A percentile compares a stretch with the other conserved stretches of the same genome.
Evolutionary conservation across 1,284 basidiomycete species (phyloP).

Genomic region (Kwoniella shivajii): DNA sequence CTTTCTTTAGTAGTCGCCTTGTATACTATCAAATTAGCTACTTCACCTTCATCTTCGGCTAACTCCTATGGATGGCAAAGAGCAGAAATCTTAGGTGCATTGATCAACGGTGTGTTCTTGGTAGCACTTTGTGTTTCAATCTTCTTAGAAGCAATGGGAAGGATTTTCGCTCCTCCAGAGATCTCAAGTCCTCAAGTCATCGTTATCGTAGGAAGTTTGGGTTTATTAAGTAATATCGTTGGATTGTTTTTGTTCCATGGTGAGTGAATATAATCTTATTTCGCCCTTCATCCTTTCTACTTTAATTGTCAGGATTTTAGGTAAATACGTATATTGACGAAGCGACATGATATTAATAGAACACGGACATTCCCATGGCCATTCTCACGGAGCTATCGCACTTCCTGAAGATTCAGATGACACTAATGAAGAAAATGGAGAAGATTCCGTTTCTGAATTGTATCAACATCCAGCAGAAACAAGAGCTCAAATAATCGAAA

Average conservation of each 20-base stretch:
- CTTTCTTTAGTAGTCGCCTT: constrained; percentile 92
- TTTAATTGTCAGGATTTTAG: too few species aligned
- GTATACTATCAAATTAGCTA: constrained; percentile 87
- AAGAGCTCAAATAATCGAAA: constrained; percentile 81
- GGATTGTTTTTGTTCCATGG: constrained; percentile 96
- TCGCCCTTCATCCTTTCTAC: background rate
- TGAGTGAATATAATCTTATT: constrained; percentile 51
- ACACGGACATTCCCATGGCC: constrained; percentile 67
- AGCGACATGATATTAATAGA: constrained; percentile 62
- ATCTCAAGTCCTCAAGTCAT: constrained; percentile 85
- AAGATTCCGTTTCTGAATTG: constrained; percentile 51
- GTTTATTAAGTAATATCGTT: constrained; percentile 87
- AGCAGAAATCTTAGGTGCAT: constrained; percentile 94
- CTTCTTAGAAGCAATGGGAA: constrained; percentile 85
- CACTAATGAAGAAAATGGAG: constrained; percentile 13
- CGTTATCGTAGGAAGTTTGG: constrained; percentile 86
- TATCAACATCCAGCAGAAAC: constrained; percentile 79
- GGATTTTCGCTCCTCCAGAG: constrained; percentile 85
- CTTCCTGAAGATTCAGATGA: constrained; percentile 27
- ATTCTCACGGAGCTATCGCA: constrained; percentile 29
- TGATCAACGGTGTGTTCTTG: constrained; percentile 96
- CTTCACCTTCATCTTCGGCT: constrained; percentile 40
- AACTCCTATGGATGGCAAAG: constrained; percentile 76
- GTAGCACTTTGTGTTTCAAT: constrained; percentile 96
- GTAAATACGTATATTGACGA: too few species aligned